Evolutionary conservation across 2,329 filamentous ascomycete species (phyloP).

Genomic region (Fusarium sp.): DNA sequence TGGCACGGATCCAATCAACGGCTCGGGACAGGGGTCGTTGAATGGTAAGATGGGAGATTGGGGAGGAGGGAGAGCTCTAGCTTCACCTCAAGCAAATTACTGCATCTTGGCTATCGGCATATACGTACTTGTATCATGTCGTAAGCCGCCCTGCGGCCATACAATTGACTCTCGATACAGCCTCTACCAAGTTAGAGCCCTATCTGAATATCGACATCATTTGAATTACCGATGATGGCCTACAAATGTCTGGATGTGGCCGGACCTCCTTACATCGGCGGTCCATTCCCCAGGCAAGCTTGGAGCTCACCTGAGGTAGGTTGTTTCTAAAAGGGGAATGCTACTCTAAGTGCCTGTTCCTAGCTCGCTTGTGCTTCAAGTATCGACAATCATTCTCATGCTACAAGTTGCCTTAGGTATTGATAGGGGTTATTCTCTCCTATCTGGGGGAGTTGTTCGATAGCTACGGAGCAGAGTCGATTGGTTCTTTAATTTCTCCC

Average conservation of each 20-base stretch:
- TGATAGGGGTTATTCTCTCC: constrained; percentile 16
- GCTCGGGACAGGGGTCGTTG: constrained; percentile 30
- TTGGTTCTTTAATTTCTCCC: neutral
- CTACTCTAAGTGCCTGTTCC: constrained; percentile 10
- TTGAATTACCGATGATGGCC: neutral
- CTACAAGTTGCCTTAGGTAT: neutral
- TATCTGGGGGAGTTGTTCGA: neutral
- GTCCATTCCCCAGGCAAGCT: constrained; percentile 15
- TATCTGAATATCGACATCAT: neutral
- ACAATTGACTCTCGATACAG: constrained; percentile 1
- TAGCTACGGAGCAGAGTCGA: neutral
- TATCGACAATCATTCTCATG: constrained; percentile 1
- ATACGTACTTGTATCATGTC: neutral
- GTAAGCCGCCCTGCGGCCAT: neutral
- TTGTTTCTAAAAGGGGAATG: constrained; percentile 35
- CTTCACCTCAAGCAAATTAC: constrained; percentile 32
- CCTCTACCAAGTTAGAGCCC: neutral
- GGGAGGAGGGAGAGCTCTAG: constrained; percentile 33
- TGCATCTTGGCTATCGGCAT: constrained; percentile 9
- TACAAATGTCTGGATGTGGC: neutral
- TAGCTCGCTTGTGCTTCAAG: constrained; percentile 21
- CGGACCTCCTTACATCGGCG: constrained; percentile 6
- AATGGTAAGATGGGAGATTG: constrained; percentile 38
- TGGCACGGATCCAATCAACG: constrained; percentile 35
- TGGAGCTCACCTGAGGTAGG: constrained; percentile 20